Evolutionary conservation across 768 basidiomycete genomes (phyloP).

Genomic region (Pleurotus giganteus): DNA sequence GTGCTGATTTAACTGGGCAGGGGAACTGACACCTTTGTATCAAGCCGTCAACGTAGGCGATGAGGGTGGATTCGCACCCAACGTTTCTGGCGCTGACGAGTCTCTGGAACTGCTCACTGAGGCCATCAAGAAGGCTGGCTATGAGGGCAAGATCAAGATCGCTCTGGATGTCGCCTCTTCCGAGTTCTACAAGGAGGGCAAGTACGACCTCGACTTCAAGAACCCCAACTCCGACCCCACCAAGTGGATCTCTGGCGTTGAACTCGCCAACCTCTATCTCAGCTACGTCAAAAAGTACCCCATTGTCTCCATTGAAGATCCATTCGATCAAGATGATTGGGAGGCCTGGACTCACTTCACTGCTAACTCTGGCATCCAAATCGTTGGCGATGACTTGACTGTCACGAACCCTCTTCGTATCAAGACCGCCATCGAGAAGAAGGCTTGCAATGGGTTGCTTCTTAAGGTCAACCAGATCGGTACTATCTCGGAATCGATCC

Average conservation of each 20-base stretch:
- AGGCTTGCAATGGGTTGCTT: conserved; percentile 97
- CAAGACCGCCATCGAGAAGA: conserved; percentile 99
- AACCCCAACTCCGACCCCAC: conserved; percentile 98
- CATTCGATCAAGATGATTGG: conserved; percentile 99
- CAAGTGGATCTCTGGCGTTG: conserved; percentile 91
- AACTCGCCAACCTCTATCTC: conserved; percentile 93
- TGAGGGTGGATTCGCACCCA: conserved; percentile 99
- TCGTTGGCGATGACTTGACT: conserved; percentile 95
- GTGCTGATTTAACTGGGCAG: conserved; percentile 13
- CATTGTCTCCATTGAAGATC: conserved; percentile 94
- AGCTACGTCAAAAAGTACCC: conserved; percentile 89
- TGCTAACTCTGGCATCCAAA: conserved; percentile 73
- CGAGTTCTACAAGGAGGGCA: conserved; percentile 99
- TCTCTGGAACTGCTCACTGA: conserved; percentile 93
- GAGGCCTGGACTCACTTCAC: conserved; percentile 97
- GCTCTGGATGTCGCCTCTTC: conserved; percentile 98
- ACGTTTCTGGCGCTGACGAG: conserved; percentile 96
- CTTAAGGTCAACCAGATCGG: conserved; percentile 99
- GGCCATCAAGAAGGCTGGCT: conserved; percentile 97
- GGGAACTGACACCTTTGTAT: conserved; percentile 13
- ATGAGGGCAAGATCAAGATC: conserved; percentile 98
- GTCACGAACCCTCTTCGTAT: conserved; percentile 97
- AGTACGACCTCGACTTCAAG: conserved; percentile 99
- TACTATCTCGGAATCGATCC: conserved; percentile 97
- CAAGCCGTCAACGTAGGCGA: conserved; percentile 98